These are phyloP conservation scores for Arabidopsis lyrata DNA, from an alignment of 441 rosid species.

Conservation along the genomic window DNA sequence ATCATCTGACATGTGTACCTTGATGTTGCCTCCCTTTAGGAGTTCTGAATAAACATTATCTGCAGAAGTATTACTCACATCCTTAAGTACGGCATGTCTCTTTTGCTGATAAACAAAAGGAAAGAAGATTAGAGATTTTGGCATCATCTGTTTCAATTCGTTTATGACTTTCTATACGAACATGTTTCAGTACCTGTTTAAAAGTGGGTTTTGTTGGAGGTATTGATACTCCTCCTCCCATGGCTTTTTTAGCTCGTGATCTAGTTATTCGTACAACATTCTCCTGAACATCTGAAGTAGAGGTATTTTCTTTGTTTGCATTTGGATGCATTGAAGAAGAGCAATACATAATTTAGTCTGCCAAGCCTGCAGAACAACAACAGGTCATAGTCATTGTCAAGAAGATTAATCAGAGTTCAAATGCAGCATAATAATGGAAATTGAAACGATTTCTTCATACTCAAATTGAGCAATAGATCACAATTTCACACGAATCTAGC, in stretches of 20 bases:
- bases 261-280: conserved; percentile 64
- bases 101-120: conserved; percentile 58
- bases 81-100: conserved; percentile 81
- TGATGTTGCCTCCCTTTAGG: conserved; percentile 51
- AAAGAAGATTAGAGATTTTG: conserved; percentile 46
- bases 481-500: conserved; percentile 21
- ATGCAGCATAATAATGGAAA: conserved; percentile 13
- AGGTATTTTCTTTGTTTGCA: conserved; percentile 68
- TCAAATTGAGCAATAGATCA: conserved; percentile 12
- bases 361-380: conserved; percentile 39
- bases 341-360: conserved; percentile 37
- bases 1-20: conserved; percentile 50
- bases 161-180: conserved; percentile 48
- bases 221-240: conserved; percentile 55
- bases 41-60: conserved; percentile 48
- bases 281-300: conserved; percentile 49
- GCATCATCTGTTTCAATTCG: conserved; percentile 59
- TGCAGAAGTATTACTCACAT: conserved; percentile 59
- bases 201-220: conserved; percentile 62
- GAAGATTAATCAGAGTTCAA: conserved; percentile 1
- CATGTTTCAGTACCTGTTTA: conserved; percentile 65
- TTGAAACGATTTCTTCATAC: neutral
- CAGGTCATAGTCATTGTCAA: conserved; percentile 14
- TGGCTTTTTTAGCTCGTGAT: conserved; percentile 65
- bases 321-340: conserved; percentile 53